Evolutionary conservation across 345 rosid genomes (phyloP), one percentile per base, ranked within the genome.

Genomic region (Turritis glabra): DNA sequence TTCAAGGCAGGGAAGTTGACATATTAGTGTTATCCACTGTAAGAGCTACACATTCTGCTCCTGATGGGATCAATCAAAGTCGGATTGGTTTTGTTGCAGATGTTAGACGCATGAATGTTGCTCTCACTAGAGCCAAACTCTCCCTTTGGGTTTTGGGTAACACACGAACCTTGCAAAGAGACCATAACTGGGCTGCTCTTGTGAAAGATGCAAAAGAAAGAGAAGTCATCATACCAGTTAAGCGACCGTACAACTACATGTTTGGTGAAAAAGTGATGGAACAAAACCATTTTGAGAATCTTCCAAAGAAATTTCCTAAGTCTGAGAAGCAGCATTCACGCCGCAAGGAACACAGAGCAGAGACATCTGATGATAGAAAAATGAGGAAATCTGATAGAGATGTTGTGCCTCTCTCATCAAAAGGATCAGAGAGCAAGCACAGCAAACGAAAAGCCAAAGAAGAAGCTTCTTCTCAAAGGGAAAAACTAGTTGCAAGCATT

Each of bases 1-100:
- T 95, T 84, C 99, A 95, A 79, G 98, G 97, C 50, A 82, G 96
- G 51, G 99, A 95, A 81, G 96, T 92, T 67, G 98, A 90, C 77
- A 85, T 95, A 75, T 77, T 95, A 71, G 85, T 95, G 61, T 84
- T 95, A 59, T 95, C 98, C 77, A 95, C 98, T 17, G 98, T 95
- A 43, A 86, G 99, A 82, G 99, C 98, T 51, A 76, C 89, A 52
- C 79, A 80, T 71, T 78, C 83, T 72, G 64, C 63, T 35, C 32
- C 66, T 18, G 67, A 62, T 58, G 84, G 81, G 51, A 29, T 62
- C 63, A 80, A 77, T 57, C 83, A 88, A 70, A 88, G 87, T 68
- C 84, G 85, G 77, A 92, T 92, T 55, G 97, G 99, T 46, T 95
- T 92, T 82, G 97, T 92, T 47, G 89, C 99, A 76, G 97, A 95